A percentile compares a stretch with the other conserved stretches of the same genome.
Conservation (phyloP, 352 stramenopile genomes). For the Pythium scleroteichum region DNA sequence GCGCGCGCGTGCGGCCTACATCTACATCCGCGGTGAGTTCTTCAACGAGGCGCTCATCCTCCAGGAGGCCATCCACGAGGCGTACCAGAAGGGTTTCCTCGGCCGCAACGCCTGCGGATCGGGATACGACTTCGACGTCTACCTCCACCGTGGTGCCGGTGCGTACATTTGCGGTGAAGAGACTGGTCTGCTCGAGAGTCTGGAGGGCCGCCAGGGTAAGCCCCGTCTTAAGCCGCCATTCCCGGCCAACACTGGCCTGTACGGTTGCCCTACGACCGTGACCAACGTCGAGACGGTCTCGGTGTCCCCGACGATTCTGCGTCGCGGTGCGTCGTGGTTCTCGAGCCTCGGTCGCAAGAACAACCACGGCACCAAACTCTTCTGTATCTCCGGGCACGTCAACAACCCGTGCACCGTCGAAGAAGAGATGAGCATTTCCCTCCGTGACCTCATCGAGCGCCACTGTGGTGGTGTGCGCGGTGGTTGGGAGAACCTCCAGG, state of each 20-base stretch:
- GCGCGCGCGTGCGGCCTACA: conserved; percentile 98
- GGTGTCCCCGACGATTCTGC: conserved; percentile 97
- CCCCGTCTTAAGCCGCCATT: conserved; percentile 99
- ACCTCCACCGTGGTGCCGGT: conserved; percentile 97
- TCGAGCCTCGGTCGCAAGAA: conserved; percentile 96
- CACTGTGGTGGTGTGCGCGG: conserved; percentile 98
- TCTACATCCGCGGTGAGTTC: conserved; percentile 99
- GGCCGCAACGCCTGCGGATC: conserved; percentile 97
- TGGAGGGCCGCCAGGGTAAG: conserved; percentile 98
- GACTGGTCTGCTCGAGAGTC: conserved; percentile 97
- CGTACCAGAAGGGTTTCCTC: conserved; percentile 96
- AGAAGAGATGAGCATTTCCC: conserved; percentile 98
- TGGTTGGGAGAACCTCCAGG: conserved; percentile 99
- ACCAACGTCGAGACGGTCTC: conserved; percentile 99
- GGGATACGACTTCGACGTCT: conserved; percentile 99
- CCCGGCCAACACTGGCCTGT: conserved; percentile 98
- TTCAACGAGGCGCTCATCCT: conserved; percentile 99
- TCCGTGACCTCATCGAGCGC: conserved; percentile 98
- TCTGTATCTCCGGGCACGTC: conserved; percentile 99
- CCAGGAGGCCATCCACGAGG: conserved; percentile 99
- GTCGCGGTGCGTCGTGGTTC: conserved; percentile 97
- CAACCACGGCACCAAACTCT: conserved; percentile 99
- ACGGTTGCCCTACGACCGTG: conserved; percentile 99
- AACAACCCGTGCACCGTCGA: conserved; percentile 99
- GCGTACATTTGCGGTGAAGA: conserved; percentile 99